Percentiles rank a stretch among this genome's conserved stretches.
phyloP scores from a whole-genome alignment of 495 filamentous ascomycete species.

The Daldinia grandis region DNA sequence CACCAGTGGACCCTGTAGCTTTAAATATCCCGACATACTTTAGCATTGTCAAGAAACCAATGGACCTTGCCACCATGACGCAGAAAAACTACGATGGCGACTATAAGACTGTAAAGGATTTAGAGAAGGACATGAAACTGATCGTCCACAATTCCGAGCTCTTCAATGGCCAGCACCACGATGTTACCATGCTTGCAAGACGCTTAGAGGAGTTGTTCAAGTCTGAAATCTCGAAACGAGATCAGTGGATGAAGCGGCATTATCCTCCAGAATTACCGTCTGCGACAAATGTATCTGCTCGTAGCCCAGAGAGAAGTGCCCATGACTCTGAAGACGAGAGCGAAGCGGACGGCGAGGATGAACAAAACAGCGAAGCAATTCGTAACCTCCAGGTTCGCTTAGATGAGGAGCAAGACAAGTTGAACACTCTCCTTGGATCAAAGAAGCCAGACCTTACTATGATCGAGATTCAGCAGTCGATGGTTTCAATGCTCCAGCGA shows the following conservation, averaged over 20 bases:
- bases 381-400: conserved; percentile 50
- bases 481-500: conserved; percentile 58
- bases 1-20: conserved; percentile 91
- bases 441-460: conserved; percentile 71
- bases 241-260: conserved; percentile 78
- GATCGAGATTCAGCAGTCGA: conserved; percentile 62
- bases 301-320: conserved; percentile 57
- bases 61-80: conserved; percentile 85
- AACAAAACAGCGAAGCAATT: conserved; percentile 43
- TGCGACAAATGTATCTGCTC: conserved; percentile 49
- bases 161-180: conserved; percentile 86
- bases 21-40: conserved; percentile 94
- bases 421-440: conserved; percentile 71
- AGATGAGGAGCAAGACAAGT: conserved; percentile 66
- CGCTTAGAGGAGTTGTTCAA: conserved; percentile 77
- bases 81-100: conserved; percentile 80
- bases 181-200: conserved; percentile 73
- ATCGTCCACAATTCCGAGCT: conserved; percentile 91
- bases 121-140: conserved; percentile 80
- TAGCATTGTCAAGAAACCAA: conserved; percentile 92
- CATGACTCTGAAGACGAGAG: conserved; percentile 66
- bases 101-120: conserved; percentile 84
- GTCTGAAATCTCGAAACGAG: conserved; percentile 74
- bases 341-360: conserved; percentile 50
- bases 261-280: conserved; percentile 65